phyloP scores from a whole-genome alignment of 169 alveolate species.

The Miamiensis avidus region DNA sequence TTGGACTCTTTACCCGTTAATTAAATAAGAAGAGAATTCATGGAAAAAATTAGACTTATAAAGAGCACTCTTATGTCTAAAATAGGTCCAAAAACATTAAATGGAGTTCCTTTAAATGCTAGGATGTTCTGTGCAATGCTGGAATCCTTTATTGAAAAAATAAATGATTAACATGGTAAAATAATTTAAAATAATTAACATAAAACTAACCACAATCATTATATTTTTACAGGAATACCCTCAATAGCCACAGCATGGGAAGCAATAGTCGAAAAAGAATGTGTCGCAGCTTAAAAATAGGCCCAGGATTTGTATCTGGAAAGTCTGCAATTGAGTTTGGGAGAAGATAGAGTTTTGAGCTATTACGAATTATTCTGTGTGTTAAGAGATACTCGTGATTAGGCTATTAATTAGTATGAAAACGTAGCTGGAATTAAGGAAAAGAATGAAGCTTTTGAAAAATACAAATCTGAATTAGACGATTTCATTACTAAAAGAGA shows the following conservation, averaged over 20 bases:
- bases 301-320: constrained; percentile 29
- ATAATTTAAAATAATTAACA: constrained; percentile 78
- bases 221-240: constrained; percentile 69
- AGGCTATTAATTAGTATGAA: constrained; percentile 11
- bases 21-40: constrained; percentile 24
- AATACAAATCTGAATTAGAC: neutral
- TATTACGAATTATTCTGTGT: constrained; percentile 16
- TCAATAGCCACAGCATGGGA: constrained; percentile 80
- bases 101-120: constrained; percentile 67
- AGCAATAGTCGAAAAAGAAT: constrained; percentile 62
- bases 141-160: constrained; percentile 58
- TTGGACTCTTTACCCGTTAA: constrained; percentile 23
- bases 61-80: constrained; percentile 49
- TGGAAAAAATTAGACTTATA: constrained; percentile 17
- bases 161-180: constrained; percentile 76
- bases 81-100: constrained; percentile 71
- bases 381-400: constrained; percentile 19
- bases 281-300: constrained; percentile 54
- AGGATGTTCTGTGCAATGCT: constrained; percentile 61
- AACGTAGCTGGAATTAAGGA: constrained; percentile 24
- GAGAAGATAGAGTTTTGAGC: constrained; percentile 8
- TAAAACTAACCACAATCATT: constrained; percentile 64
- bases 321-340: neutral
- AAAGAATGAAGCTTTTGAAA: constrained; percentile 6
- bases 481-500: neutral